A percentile compares a stretch with the other conserved stretches of the same genome.
Evolutionary conservation across 495 filamentous ascomycete genomes (phyloP).

Genomic region (Evansstolkia leycettana): DNA sequence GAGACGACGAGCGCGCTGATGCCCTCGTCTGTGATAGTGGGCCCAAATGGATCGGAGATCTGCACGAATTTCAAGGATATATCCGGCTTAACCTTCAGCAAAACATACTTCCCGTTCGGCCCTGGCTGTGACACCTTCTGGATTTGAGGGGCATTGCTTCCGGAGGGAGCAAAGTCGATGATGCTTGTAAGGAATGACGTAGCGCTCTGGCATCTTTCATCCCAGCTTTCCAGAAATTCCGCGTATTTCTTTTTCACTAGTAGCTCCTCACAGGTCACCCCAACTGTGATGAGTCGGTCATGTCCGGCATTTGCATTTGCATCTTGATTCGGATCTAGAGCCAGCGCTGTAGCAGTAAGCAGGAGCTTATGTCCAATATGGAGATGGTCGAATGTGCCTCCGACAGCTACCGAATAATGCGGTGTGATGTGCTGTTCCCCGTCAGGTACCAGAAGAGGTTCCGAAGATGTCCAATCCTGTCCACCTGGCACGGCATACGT

Average conservation of each 20-base stretch:
- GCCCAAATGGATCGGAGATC: conserved; percentile 82
- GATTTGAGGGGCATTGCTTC: conserved; percentile 13
- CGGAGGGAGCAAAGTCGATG: conserved; percentile 41
- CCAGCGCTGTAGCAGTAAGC: conserved; percentile 69
- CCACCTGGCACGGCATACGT: conserved; percentile 19
- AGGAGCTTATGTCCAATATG: conserved; percentile 94
- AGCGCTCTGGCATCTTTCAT: conserved; percentile 52
- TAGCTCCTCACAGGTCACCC: conserved; percentile 78
- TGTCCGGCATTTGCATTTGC: conserved; percentile 10
- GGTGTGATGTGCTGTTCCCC: conserved; percentile 9
- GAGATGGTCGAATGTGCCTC: conserved; percentile 93
- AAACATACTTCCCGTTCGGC: conserved; percentile 38
- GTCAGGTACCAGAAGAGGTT: conserved; percentile 12
- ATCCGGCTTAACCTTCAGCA: conserved; percentile 30
- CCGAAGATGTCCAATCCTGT: conserved; percentile 13
- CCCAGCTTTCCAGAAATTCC: conserved; percentile 68
- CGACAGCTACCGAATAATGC: conserved; percentile 60
- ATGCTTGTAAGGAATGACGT: conserved; percentile 61
- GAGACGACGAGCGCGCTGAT: conserved; percentile 80
- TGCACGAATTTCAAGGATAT: conserved; percentile 60
- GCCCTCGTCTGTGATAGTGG: conserved; percentile 71
- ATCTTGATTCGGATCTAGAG: conserved; percentile 37
- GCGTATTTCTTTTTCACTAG: conserved; percentile 80
- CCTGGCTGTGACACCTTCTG: conserved; percentile 25
- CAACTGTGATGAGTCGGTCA: conserved; percentile 53